These are phyloP conservation scores for Fomitiporia mediterranea DNA, from an alignment of 1,284 basidiomycete genomes.

Conservation along the genomic window DNA sequence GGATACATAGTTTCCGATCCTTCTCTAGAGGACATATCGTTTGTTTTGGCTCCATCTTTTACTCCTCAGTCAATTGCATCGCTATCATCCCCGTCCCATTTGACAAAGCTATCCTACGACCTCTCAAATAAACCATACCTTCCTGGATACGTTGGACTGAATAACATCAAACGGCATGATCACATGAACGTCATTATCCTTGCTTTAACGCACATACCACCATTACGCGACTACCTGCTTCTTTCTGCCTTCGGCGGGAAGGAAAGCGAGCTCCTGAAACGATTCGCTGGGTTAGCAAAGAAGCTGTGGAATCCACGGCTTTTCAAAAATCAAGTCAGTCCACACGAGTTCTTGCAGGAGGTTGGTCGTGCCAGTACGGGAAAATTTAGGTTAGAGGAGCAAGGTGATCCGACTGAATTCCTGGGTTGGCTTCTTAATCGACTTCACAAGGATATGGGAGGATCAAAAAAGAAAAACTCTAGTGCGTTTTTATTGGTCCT, in stretches of 20 bases:
- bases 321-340: conserved; percentile 97
- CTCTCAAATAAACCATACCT: conserved; percentile 78
- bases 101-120: conserved; percentile 80
- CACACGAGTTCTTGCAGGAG: conserved; percentile 98
- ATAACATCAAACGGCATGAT: conserved; percentile 96
- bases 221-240: conserved; percentile 84
- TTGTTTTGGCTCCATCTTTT: conserved; percentile 86
- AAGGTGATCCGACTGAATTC: conserved; percentile 96
- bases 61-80: conserved; percentile 45
- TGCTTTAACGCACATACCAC: conserved; percentile 85
- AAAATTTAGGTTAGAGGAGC: conserved; percentile 88
- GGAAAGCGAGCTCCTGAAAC: conserved; percentile 81
- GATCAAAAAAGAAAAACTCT: conserved; percentile 80
- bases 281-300: conserved; percentile 82
- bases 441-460: conserved; percentile 89
- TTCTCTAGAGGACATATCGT: conserved; percentile 90
- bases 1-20: conserved; percentile 95
- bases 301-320: conserved; percentile 94
- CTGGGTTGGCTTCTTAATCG: conserved; percentile 93
- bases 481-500: conserved; percentile 47
- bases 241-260: conserved; percentile 69
- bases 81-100: conserved; percentile 54
- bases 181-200: conserved; percentile 98
- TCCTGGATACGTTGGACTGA: conserved; percentile 93
- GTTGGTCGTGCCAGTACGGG: conserved; percentile 84